Evolutionary conservation across 371 early-diverging fungal genomes (phyloP).

Genomic region (Mucor lusitanicus): DNA sequence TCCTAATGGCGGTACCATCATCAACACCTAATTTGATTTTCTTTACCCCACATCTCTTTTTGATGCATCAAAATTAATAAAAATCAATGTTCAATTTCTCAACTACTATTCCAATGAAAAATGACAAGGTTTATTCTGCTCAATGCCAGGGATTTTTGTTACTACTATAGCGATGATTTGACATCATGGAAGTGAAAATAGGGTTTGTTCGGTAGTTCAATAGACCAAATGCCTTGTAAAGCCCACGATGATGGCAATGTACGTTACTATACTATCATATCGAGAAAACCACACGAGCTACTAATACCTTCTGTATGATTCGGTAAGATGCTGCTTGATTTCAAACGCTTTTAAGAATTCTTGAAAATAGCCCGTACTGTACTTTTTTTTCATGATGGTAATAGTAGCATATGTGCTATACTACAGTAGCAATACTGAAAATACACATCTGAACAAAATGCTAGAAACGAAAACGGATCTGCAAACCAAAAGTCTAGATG

Average conservation of each 20-base stretch:
- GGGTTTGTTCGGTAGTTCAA: not conserved
- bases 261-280: not conserved
- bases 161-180: not conserved
- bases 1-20: constrained; percentile 39
- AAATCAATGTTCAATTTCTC: not conserved
- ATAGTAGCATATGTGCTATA: not conserved
- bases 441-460: too few species aligned
- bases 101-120: too few species aligned
- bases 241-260: not conserved
- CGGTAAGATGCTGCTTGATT: too few species aligned
- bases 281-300: too few species aligned
- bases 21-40: constrained; percentile 10
- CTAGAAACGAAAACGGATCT: not conserved
- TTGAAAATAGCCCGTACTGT: not conserved
- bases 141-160: not conserved
- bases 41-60: not conserved
- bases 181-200: not conserved
- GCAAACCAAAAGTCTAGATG: not conserved
- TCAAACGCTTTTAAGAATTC: too few species aligned
- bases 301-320: too few species aligned
- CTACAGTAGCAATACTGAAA: too few species aligned
- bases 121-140: too few species aligned
- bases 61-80: not conserved
- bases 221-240: not conserved
- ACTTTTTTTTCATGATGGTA: not conserved